A percentile compares a stretch with the other conserved stretches of the same genome.
Conservation (phyloP, 768 basidiomycete genomes). For the Crassisporium funariophilum region DNA sequence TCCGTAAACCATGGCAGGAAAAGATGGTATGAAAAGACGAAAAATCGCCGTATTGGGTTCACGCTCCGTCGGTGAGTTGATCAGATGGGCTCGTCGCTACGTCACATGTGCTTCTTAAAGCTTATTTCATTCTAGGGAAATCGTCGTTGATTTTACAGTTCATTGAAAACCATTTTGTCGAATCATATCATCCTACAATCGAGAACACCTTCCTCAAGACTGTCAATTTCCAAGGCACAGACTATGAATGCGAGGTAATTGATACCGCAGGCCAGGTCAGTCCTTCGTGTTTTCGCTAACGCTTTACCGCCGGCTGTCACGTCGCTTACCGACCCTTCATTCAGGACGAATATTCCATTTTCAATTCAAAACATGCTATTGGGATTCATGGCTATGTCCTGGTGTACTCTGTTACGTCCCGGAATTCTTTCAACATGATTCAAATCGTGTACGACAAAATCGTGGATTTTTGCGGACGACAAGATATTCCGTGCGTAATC, state of each 20-base stretch:
- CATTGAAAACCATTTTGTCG: constrained; percentile 83
- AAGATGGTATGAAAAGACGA: constrained; percentile 55
- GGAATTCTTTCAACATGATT: constrained; percentile 90
- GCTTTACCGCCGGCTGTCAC: constrained; percentile 4
- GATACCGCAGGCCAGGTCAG: constrained; percentile 93
- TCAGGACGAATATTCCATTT: constrained; percentile 90
- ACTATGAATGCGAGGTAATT: constrained; percentile 92
- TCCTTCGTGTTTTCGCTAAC: constrained; percentile 13
- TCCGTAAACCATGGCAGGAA: too few species aligned
- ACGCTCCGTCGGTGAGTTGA: constrained; percentile 75
- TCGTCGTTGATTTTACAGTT: constrained; percentile 88
- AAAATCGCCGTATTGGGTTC: constrained; percentile 86
- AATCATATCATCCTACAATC: constrained; percentile 91
- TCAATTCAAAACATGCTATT: constrained; percentile 87
- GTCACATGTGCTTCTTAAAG: constrained; percentile 13
- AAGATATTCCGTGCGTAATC: constrained; percentile 85
- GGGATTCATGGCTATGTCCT: constrained; percentile 94
- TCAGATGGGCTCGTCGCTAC: constrained; percentile 17
- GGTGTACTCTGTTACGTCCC: constrained; percentile 86
- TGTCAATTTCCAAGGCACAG: constrained; percentile 74
- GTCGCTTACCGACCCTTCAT: constrained; percentile 11
- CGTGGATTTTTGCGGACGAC: constrained; percentile 79
- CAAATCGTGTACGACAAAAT: constrained; percentile 92
- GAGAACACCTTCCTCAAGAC: constrained; percentile 78
- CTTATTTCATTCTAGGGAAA: constrained; percentile 62